Evolutionary conservation across 2,329 filamentous ascomycete genomes (phyloP), one percentile per base, ranked within the genome.

Genomic region (Pseudogymnoascus sp.): DNA sequence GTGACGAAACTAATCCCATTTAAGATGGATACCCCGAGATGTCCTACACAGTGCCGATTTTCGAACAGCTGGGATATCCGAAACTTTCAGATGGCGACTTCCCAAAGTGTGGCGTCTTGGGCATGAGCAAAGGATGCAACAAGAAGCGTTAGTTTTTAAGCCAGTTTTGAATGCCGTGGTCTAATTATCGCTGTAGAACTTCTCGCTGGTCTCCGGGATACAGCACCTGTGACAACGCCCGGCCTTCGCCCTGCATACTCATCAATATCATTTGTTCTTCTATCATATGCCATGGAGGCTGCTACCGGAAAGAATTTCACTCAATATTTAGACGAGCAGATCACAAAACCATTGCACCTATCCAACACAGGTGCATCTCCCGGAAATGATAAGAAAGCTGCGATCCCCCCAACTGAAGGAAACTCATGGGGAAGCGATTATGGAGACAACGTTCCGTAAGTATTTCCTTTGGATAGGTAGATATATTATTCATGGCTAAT

Each of bases 221-320:
- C 41, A 18, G 41, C 41, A 1, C 41, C 41, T 12, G 23, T 52
- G 23, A 52, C 41, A 12, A 30, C 41, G 5, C 41, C 23, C 1
- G 23, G 41, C 23, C 41, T 52, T 28, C 41, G 41, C n/a, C 41
- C 41, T 18, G 41, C 41, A 2, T 52, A 52, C 23, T 52, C 41
- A 3, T 3, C 41, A 18, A 30, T 52, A 52, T 52, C 23, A 4
- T 52, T 52, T 28, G n/a, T 3, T 18, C 67, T 74, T 33, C 65
- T 74, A 4, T 66, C 67, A 2, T 74, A 73, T 59, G 72, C 71
- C 5, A 68, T 72, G 15, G 69, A 74, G 62, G 64, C 63, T 59
- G 73, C 74, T 61, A 74, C 71, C 0, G 71, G 72, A 10, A 66
- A 65, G 28, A 58, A 52, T 52, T 52, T 52, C 19, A 52, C 41